Evolutionary conservation across 805 yeast species (phyloP).

Genomic region (Candida wancherniae): DNA sequence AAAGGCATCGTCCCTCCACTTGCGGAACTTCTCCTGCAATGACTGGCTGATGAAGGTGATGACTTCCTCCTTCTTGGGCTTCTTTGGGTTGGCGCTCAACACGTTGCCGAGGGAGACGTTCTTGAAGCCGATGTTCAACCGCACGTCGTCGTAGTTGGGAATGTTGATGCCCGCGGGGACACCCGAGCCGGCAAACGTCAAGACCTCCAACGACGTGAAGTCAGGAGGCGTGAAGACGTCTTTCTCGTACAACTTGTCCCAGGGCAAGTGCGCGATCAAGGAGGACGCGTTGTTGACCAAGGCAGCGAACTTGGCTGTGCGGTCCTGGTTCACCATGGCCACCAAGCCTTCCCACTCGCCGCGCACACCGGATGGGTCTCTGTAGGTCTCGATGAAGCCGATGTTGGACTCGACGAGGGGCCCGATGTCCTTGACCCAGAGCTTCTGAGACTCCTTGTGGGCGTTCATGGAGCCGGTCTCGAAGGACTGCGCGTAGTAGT

Average conservation of each 20-base stretch:
- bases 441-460: conserved; percentile 76
- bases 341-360: conserved; percentile 95
- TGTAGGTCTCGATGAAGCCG: conserved; percentile 88
- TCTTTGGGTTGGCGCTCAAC: conserved; percentile 59
- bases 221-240: conserved; percentile 89
- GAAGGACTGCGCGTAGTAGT: conserved; percentile 63
- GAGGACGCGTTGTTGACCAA: conserved; percentile 64
- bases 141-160: conserved; percentile 87
- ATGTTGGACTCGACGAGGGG: conserved; percentile 71
- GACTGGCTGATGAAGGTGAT: conserved; percentile 58
- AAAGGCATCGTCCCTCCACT: conserved; percentile 75
- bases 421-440: conserved; percentile 84
- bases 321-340: conserved; percentile 83
- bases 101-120: conserved; percentile 88
- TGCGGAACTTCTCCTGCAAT: conserved; percentile 55
- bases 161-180: conserved; percentile 92
- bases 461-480: conserved; percentile 78
- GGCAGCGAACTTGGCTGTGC: conserved; percentile 72
- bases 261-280: conserved; percentile 67
- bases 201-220: conserved; percentile 83
- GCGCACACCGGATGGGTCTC: conserved; percentile 87
- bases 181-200: conserved; percentile 86
- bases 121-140: conserved; percentile 80
- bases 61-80: conserved; percentile 61
- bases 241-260: conserved; percentile 74